Evolutionary conservation across 1,284 basidiomycete species (phyloP).

Genomic region (Malassezia pachydermatis): DNA sequence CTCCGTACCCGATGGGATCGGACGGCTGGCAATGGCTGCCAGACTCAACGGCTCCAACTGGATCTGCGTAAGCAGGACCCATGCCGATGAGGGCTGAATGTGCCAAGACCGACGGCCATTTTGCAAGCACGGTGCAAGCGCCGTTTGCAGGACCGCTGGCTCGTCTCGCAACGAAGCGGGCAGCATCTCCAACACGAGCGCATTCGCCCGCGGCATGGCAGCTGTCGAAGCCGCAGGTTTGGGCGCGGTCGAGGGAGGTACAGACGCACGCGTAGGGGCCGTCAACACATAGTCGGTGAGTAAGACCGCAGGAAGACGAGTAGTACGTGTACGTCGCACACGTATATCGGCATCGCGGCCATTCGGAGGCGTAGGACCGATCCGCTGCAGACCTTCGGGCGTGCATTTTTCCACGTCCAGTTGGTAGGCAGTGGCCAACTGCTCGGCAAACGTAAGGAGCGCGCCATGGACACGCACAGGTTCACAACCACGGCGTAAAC

Average conservation of each 20-base stretch:
- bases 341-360: slow-evolving; percentile 17
- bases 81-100: not conserved
- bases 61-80: not conserved
- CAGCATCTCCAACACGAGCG: not conserved
- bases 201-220: not conserved
- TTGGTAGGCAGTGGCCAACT: slow-evolving; percentile 31
- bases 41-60: slow-evolving; percentile 11
- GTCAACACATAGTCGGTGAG: slow-evolving; percentile 22
- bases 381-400: not conserved
- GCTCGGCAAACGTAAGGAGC: slow-evolving; percentile 36
- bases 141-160: not conserved
- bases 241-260: not conserved
- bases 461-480: slow-evolving; percentile 23
- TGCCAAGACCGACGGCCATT: not conserved
- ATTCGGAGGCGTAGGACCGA: not conserved
- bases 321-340: slow-evolving; percentile 34
- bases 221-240: not conserved
- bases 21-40: slow-evolving; percentile 5
- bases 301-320: slow-evolving; percentile 30
- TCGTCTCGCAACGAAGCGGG: not conserved
- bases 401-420: slow-evolving; percentile 17
- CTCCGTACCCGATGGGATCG: not conserved
- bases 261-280: not conserved
- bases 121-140: not conserved
- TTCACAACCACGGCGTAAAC: slow-evolving; percentile 2